Evolutionary conservation across 2,329 filamentous ascomycete species (phyloP), one percentile per base, ranked within the genome.

Genomic region (Pseudocercospora pini-densiflorae): DNA sequence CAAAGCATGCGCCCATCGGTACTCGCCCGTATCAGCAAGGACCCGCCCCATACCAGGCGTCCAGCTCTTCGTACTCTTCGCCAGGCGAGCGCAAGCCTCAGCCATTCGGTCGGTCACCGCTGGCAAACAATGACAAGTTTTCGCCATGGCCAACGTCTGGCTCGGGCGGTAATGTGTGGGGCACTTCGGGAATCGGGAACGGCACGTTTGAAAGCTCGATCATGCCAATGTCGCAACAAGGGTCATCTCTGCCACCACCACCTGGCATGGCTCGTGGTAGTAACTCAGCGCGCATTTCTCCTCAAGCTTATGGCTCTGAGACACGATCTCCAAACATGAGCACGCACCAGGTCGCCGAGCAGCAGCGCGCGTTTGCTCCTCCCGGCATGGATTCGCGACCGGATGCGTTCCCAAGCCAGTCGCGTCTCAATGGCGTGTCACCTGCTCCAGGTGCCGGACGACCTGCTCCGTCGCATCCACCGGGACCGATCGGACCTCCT

Each of bases 111-210:
- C 71, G 74, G n/a, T 76, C 75, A 33, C 73, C 74, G 16, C 67
- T 75, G 57, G 59, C 70, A 19, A 68, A 61, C 63, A 72, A 65
- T 59, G 73, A 75, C 59, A 63, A 68, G 3, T 73, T 71, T 47
- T 66, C 73, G 10, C 71, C 73, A 49, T 77, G 74, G 75, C 72
- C 74, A 10, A 72, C 73, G 3, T 70, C 74, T 47, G 55, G 83
- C 83, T 69, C 81, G 10, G 80, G 61, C 12, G 83, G 85, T 57
- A 92, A 90, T 74, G 89, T 93, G 19, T 94, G 91, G 91, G 91
- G 89, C 19, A 89, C 92, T 70, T 86, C 89, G 62, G 89, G 87
- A 10, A 87, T 94, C 21, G 91, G 91, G 3, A 94, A 94, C 76
- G 91, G 91, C 51, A 92, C 90, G 0, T 94, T 94, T 73, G 88